Percentiles rank a stretch among this genome's conserved stretches.
Evolutionary conservation across 2,329 filamentous ascomycete species (phyloP).

Genomic region (Aspergillus carbonarius): DNA sequence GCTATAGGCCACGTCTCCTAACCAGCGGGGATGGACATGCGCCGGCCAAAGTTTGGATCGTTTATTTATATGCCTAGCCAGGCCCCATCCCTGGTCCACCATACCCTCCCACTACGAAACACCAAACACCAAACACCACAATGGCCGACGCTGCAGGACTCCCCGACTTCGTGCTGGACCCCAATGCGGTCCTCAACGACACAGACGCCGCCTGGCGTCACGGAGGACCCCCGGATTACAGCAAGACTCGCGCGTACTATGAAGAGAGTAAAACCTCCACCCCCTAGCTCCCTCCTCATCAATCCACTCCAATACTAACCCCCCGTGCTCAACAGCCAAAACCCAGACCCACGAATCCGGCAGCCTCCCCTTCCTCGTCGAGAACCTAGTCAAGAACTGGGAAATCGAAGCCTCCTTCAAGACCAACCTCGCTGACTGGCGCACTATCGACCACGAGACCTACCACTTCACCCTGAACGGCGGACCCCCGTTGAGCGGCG

Average conservation of each 20-base stretch:
- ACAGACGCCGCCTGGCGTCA: conserved; percentile 59
- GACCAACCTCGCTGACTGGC: conserved; percentile 60
- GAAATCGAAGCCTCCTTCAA: conserved; percentile 71
- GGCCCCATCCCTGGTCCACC: not conserved
- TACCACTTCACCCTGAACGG: conserved; percentile 67
- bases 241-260: conserved; percentile 61
- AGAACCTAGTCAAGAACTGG: conserved; percentile 73
- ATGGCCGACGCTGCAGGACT: conserved; percentile 11
- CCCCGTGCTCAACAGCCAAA: conserved; percentile 50
- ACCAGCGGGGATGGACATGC: not conserved
- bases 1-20: not conserved
- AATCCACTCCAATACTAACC: not conserved
- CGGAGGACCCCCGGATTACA: conserved; percentile 62
- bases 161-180: conserved; percentile 60
- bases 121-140: not conserved
- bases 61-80: not conserved
- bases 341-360: conserved; percentile 54
- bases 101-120: too few relatives aligned
- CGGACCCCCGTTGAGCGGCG: conserved; percentile 54
- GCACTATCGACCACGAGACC: conserved; percentile 59
- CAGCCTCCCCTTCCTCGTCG: conserved; percentile 60
- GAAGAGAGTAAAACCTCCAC: conserved; percentile 50
- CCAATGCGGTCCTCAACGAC: conserved; percentile 59
- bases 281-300: too few relatives aligned
- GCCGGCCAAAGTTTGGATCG: not conserved